A percentile compares a stretch with the other conserved stretches of the same genome.
These are phyloP conservation scores for Sesbania bispinosa DNA, from an alignment of 306 rosid species.

Conservation along the genomic window DNA sequence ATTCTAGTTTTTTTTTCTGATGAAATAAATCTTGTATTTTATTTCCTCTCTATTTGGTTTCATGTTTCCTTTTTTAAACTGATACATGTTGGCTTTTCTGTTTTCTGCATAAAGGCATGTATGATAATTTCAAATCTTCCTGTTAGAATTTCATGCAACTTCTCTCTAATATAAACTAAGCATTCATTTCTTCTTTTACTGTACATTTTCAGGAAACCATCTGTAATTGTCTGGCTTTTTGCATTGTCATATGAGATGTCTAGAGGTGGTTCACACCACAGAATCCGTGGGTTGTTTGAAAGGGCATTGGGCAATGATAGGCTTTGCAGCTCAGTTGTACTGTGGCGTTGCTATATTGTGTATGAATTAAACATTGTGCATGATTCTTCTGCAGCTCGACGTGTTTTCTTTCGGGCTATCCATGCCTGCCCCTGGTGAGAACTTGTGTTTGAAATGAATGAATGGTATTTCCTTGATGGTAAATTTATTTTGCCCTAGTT, in stretches of 20 bases:
- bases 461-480: not conserved
- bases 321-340: conserved; percentile 62
- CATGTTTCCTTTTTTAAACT: not conserved
- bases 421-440: conserved; percentile 97
- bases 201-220: conserved; percentile 70
- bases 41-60: not conserved
- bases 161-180: not conserved
- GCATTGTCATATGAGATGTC: conserved; percentile 75
- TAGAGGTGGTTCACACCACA: conserved; percentile 63
- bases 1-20: not conserved
- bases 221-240: conserved; percentile 75
- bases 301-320: conserved; percentile 63
- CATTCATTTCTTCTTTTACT: conserved; percentile 18
- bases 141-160: not conserved
- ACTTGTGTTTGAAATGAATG: not conserved
- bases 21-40: not conserved
- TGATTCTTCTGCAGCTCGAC: conserved; percentile 69
- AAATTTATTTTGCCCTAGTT: not conserved
- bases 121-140: not conserved
- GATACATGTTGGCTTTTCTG: not conserved
- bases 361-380: conserved; percentile 57
- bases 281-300: conserved; percentile 89
- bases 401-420: conserved; percentile 89
- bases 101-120: not conserved
- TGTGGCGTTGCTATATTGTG: conserved; percentile 85